Evolutionary conservation across 805 yeast genomes (phyloP), one percentile per base, ranked within the genome.

Genomic region (Ascoidea rubescens): DNA sequence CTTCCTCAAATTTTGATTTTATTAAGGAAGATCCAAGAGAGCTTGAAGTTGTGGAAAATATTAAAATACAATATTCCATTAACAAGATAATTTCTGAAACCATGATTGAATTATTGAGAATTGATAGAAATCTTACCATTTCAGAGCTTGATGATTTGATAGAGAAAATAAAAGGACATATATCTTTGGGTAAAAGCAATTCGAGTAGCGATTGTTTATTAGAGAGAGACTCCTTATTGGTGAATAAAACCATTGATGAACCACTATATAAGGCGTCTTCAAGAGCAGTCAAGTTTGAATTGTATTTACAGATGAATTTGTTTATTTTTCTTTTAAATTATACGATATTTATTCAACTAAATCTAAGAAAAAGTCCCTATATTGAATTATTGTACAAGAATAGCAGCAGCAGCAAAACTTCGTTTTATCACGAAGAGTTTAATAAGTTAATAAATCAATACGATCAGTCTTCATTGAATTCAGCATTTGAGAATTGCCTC

Each of bases 281-380:
- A 0, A 64, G 69, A 53, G 74, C 72, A 2, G 53, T 70, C 32
- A 66, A 71, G 47, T 69, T 71, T 54, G 61, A 65, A 5, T 61
- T 67, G 42, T 73, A 70, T 58, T 60, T 70, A 17, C 60, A 67
- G 8, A 62, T 75, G 33, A 71, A 79, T 56, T 73, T 77, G 67
- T 60, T 78, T 60, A 62, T 75, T 17, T 78, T 75, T 55, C 61
- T 76, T 5, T 60, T 78, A 55, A 78, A 77, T 57, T 78, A 78
- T 58, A 70, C 78, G 44, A 56, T 71, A 21, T 71, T 69, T 55
- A 71, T 73, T 10, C 71, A 69, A 54, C 71, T 70, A 57, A 74
- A 71, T 55, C 73, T 74, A 5, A 62, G 63, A n/a, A 63, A 61
- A 49, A 70, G 68, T 57, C 62, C 65, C 10, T 66, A 65, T 5